Percentiles rank a stretch among this genome's conserved stretches.
phyloP scores from a whole-genome alignment of 1,284 basidiomycete genomes.

The Microbotryum lychnidis-dioicae region DNA sequence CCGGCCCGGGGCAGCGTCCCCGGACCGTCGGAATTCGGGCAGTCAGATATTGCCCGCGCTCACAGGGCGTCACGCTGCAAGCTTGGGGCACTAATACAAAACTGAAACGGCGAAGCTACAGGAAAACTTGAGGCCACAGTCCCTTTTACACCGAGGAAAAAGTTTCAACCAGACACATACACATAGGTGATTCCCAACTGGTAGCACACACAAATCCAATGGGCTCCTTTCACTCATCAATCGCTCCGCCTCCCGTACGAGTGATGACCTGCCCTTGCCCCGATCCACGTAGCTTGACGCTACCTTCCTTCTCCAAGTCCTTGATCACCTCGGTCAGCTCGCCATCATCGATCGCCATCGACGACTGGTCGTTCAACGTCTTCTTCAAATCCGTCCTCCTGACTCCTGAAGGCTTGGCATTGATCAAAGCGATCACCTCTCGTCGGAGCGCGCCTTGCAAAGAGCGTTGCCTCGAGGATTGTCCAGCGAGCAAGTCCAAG shows the following conservation, averaged over 20 bases:
- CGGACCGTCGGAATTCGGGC: too few species aligned
- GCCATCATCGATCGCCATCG: slow-evolving; percentile 46
- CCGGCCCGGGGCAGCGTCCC: too few species aligned
- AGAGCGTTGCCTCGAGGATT: slow-evolving; percentile 71
- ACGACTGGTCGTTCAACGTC: slow-evolving; percentile 67
- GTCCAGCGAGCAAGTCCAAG: slow-evolving; percentile 89
- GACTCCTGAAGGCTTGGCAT: slow-evolving; percentile 53
- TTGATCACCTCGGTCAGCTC: slow-evolving; percentile 60
- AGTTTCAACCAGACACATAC: too few species aligned
- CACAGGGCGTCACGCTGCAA: too few species aligned
- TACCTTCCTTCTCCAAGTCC: slow-evolving; percentile 23
- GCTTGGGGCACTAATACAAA: too few species aligned
- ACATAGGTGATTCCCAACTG: too few species aligned
- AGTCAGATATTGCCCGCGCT: too few species aligned
- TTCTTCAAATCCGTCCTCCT: slow-evolving; percentile 71
- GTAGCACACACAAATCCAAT: too few species aligned
- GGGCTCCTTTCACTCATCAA: slow-evolving; percentile 1
- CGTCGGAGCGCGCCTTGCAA: slow-evolving; percentile 74
- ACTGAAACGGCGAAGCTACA: too few species aligned
- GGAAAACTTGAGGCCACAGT: too few species aligned
- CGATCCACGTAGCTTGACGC: slow-evolving; percentile 16
- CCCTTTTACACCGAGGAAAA: too few species aligned
- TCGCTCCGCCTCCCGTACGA: slow-evolving; percentile 9
- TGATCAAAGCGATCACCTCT: slow-evolving; percentile 60
- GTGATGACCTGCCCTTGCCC: slow-evolving; percentile 6